phyloP scores from a whole-genome alignment of 2,329 filamentous ascomycete species.

The Scytalidium sp. region DNA sequence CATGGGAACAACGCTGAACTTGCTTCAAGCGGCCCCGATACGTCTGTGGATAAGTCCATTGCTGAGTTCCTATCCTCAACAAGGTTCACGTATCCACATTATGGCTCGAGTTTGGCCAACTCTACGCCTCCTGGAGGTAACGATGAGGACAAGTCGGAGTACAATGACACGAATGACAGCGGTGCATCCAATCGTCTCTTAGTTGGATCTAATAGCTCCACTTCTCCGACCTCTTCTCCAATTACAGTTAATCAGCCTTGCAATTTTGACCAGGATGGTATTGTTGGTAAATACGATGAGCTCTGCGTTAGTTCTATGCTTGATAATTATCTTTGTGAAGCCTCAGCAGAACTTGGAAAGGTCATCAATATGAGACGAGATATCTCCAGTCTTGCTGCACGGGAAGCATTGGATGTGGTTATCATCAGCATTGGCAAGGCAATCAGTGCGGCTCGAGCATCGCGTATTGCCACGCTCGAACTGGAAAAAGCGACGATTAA shows the following conservation, averaged over 20 bases:
- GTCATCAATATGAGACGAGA: background rate
- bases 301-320: background rate
- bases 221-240: background rate
- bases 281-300: background rate
- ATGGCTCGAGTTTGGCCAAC: too few relatives aligned
- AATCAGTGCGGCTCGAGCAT: background rate
- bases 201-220: background rate
- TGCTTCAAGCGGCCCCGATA: too few relatives aligned
- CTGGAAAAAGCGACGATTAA: background rate
- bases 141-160: too few relatives aligned
- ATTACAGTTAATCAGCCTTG: background rate
- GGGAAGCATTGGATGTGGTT: background rate
- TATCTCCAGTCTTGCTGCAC: background rate
- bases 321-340: background rate
- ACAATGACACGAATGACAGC: too few relatives aligned
- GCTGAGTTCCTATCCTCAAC: too few relatives aligned
- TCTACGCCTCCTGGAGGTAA: too few relatives aligned
- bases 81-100: too few relatives aligned
- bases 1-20: too few relatives aligned
- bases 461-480: background rate
- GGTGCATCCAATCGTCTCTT: background rate
- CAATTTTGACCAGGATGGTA: background rate
- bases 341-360: background rate
- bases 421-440: background rate
- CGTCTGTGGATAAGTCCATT: too few relatives aligned